Conservation (phyloP, 441 rosid species). For the Melastoma candidum region DNA sequence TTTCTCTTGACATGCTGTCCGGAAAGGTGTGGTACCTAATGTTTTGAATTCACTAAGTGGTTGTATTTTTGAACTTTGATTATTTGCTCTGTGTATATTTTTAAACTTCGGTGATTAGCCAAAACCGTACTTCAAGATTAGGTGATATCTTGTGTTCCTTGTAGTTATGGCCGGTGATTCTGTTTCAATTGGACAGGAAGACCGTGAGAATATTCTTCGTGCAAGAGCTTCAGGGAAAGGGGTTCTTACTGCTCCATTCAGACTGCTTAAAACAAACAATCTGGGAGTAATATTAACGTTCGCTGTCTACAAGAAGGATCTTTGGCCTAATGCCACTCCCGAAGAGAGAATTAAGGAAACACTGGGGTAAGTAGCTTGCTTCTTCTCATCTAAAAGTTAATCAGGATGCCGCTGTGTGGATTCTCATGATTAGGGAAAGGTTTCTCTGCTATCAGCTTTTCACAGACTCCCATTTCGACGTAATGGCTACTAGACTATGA, state of each 20-base stretch:
- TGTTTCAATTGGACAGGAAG: background rate
- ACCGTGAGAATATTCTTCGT: background rate
- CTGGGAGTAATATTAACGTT: background rate
- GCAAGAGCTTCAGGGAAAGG: background rate
- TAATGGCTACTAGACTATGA: too few species aligned
- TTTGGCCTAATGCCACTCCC: background rate
- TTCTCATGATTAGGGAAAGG: too few species aligned
- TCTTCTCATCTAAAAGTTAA: background rate
- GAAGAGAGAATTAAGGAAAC: background rate
- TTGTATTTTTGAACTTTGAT: background rate
- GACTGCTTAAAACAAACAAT: background rate
- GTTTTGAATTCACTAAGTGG: background rate
- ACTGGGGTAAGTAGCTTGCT: background rate
- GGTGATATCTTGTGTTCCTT: too few species aligned
- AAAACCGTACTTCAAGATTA: too few species aligned
- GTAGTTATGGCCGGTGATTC: too few species aligned
- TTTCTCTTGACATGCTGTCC: background rate
- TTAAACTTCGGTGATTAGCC: background rate
- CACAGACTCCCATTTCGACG: too few species aligned
- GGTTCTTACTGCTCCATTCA: background rate
- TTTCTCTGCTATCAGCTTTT: too few species aligned
- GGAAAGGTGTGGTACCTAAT: background rate
- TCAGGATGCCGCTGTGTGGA: background rate
- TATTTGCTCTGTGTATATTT: accelerated
- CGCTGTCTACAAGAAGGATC: background rate